Base-by-base conservation (phyloP, 139 green algal species). In the Ostreobium quekettii region DNA sequence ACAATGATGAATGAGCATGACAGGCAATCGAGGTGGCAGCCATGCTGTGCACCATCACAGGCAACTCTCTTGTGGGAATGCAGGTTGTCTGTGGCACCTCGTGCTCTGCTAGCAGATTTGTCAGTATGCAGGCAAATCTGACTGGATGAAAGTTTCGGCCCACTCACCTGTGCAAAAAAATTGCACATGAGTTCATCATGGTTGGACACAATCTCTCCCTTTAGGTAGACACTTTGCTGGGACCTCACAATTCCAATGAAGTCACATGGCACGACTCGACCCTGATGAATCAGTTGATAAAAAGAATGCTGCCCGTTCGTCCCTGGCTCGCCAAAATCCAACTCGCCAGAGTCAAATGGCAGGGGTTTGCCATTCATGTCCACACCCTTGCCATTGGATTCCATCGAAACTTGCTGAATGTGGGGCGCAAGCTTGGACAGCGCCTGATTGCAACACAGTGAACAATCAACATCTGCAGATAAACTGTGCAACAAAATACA, bases 171-270 rank as follows among this genome's bases (percentile, higher is more conserved):
- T 2, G 95, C 95, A 73, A 99, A 99, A 84, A 99, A 99, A 86
- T 99, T 99, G 90, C 87, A 97, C 91, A 99, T 98, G 32, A 99
- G 85, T 87, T 99, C 95, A 67, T 99, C 95, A 76, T 99, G 95
- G 83, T 96, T 98, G 73, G 82, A 93, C 36, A 98, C 92, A 48
- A 96, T 92, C 81, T 99, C 95, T 30, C 87, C 90, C 77, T 90
- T 87, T 56, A 91, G 71, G 74, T 89, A 87, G 26, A 89, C 83
- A 42, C 80, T 85, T 80, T 97, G 91, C 85, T 99, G 95, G 70
- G 75, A 89, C 77, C 90, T 88, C 48, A 96, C 85, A 29, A 96
- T 87, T 49, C 93, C 95, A 49, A 99, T 97, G 82, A 99, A 99
- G 71, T 99, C 95, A 66, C 87, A 95, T 38, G 95, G 95, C 15